Conservation (phyloP, 768 basidiomycete species). For the Sporobolomyces pararoseus region DNA sequence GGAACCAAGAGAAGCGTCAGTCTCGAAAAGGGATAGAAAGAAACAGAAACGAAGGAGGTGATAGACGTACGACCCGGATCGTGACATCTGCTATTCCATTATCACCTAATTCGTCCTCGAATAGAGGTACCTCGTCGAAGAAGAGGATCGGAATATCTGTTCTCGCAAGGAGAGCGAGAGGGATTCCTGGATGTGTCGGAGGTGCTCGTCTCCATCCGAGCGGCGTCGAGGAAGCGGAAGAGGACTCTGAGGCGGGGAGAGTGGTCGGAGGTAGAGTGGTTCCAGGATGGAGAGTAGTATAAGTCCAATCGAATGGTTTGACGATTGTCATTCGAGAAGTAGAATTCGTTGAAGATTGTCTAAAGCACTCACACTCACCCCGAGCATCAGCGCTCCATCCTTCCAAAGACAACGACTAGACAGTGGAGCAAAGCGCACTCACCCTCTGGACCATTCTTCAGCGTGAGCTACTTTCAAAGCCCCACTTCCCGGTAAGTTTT, state of each 20-base stretch:
- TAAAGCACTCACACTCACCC: not conserved
- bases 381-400: no score
- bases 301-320: constrained; percentile 97
- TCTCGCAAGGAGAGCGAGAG: constrained; percentile 74
- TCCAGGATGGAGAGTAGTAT: constrained; percentile 82
- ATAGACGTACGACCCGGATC: constrained; percentile 72
- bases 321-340: constrained; percentile 69
- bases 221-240: not conserved
- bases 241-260: not conserved
- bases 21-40: not conserved
- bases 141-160: constrained; percentile 90
- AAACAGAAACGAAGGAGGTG: not conserved
- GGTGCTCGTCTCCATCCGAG: constrained; percentile 44
- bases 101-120: constrained; percentile 95
- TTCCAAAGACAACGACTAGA: no score
- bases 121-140: constrained; percentile 89
- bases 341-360: not conserved
- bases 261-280: not conserved
- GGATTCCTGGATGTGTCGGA: constrained; percentile 56
- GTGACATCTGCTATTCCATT: constrained; percentile 83
- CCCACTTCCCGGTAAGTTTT: constrained; percentile 54
- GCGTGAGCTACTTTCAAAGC: constrained; percentile 94
- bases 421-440: no score
- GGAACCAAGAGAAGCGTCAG: not conserved
- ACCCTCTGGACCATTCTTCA: constrained; percentile 72